Percentiles rank a stretch among this genome's conserved stretches.
These are phyloP conservation scores for Closterium sp. DNA, from an alignment of 139 green algal species.

Conservation along the genomic window DNA sequence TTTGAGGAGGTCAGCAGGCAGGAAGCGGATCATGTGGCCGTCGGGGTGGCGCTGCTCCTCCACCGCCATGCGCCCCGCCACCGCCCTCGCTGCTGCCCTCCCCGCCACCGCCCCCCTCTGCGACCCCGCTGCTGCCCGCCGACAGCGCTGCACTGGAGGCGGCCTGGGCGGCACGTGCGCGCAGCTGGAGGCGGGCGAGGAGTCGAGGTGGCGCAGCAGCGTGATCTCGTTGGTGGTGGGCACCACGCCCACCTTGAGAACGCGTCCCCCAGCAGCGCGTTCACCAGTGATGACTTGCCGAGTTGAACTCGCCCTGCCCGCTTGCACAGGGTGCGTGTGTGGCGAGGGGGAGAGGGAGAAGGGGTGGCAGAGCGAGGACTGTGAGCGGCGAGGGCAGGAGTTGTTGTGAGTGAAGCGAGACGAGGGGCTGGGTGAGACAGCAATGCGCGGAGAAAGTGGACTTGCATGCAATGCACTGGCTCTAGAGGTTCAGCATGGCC, in stretches of 20 bases:
- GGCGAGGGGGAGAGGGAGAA: constrained; percentile 19
- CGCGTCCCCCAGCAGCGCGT: constrained; percentile 79
- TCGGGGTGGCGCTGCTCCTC: constrained; percentile 64
- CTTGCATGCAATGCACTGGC: too few relatives aligned
- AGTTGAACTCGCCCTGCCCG: constrained; percentile 93
- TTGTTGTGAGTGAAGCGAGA: neutral
- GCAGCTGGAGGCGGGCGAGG: neutral
- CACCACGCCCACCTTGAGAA: constrained; percentile 90
- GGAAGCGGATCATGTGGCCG: constrained; percentile 75
- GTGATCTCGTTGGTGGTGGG: constrained; percentile 99
- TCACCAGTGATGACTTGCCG: constrained; percentile 88
- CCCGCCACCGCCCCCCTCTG: neutral
- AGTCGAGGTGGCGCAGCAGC: constrained; percentile 74
- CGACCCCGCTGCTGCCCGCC: constrained; percentile 9
- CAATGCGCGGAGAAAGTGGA: neutral
- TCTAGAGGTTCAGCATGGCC: too few relatives aligned
- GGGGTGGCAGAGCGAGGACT: neutral
- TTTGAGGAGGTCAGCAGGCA: constrained; percentile 76
- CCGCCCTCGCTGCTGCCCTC: constrained; percentile 19
- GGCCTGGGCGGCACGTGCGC: neutral
- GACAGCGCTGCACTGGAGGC: neutral
- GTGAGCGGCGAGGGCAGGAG: neutral
- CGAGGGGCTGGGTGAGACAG: neutral
- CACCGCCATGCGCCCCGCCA: neutral
- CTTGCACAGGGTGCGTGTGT: neutral